A percentile compares a stretch with the other conserved stretches of the same genome.
phyloP scores from a whole-genome alignment of 495 filamentous ascomycete species.

The Cryomyces antarcticus region DNA sequence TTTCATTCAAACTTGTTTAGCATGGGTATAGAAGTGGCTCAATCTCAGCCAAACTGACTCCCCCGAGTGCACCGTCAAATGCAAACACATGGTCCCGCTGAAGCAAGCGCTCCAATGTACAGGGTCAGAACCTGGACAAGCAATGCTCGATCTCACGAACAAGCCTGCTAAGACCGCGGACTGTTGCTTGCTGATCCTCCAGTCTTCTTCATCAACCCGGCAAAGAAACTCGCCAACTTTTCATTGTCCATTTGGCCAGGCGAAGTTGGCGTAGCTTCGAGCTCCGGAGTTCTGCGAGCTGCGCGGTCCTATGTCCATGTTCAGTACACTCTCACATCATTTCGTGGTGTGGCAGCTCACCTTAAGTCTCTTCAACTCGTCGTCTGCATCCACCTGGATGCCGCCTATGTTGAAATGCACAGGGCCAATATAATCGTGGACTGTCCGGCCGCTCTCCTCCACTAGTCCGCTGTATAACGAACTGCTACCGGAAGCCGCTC shows the following conservation, averaged over 20 bases:
- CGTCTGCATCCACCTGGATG: constrained; percentile 91
- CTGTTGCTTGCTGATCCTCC: not conserved
- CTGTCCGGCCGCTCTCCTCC: constrained; percentile 23
- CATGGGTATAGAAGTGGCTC: no score
- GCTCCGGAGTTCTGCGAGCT: not conserved
- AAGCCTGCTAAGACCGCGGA: no score
- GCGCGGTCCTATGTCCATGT: not conserved
- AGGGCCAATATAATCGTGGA: constrained; percentile 81
- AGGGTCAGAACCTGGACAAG: no score
- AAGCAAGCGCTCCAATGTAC: no score
- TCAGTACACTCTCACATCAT: not conserved
- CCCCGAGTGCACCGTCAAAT: no score
- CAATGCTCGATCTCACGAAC: no score
- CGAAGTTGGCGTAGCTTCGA: not conserved
- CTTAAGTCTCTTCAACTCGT: constrained; percentile 77
- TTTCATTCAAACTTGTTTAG: no score
- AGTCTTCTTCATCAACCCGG: not conserved
- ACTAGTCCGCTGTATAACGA: constrained; percentile 7
- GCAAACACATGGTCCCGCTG: no score
- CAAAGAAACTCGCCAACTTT: not conserved
- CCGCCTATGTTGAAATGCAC: constrained; percentile 96
- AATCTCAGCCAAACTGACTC: no score
- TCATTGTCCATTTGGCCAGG: not conserved
- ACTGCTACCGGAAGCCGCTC: constrained; percentile 9
- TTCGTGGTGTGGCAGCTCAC: constrained; percentile 20